These are phyloP conservation scores for Arabidopsis suecica DNA, from an alignment of 345 rosid species.

Conservation along the genomic window DNA sequence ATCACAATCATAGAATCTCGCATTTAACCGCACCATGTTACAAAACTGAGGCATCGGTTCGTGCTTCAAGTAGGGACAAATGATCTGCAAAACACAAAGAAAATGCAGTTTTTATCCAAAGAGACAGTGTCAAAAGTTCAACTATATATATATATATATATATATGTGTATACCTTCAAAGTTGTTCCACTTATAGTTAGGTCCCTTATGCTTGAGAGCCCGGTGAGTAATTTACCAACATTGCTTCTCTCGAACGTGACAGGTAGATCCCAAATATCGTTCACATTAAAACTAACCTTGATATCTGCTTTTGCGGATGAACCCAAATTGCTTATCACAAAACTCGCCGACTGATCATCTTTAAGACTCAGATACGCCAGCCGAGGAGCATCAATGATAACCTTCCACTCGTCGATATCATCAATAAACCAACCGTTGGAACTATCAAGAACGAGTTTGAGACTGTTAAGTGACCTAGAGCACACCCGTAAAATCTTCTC, in stretches of 20 bases:
- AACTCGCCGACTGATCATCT: background rate
- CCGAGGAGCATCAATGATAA: slow-evolving; percentile 28
- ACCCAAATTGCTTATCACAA: background rate
- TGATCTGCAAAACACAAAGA: slow-evolving; percentile 7
- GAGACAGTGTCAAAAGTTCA: background rate
- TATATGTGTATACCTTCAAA: background rate
- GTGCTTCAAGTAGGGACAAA: background rate
- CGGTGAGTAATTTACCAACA: background rate
- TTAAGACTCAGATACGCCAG: background rate
- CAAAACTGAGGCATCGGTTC: background rate
- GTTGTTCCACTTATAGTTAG: slow-evolving; percentile 5
- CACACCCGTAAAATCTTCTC: slow-evolving; percentile 3
- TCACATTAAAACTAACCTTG: background rate
- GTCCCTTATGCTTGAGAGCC: background rate
- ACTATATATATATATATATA: background rate
- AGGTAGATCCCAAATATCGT: background rate
- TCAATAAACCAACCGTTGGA: too few species aligned
- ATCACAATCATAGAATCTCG: background rate
- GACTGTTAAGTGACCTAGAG: slow-evolving; percentile 1
- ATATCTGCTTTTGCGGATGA: slow-evolving; percentile 7
- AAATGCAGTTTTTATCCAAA: background rate
- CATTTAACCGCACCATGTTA: background rate
- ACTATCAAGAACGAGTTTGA: slow-evolving; percentile 7
- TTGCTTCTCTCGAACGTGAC: background rate
- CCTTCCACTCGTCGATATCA: background rate